Base-by-base conservation (phyloP, 495 filamentous ascomycete genomes). In the Aspergillus cristatus region DNA sequence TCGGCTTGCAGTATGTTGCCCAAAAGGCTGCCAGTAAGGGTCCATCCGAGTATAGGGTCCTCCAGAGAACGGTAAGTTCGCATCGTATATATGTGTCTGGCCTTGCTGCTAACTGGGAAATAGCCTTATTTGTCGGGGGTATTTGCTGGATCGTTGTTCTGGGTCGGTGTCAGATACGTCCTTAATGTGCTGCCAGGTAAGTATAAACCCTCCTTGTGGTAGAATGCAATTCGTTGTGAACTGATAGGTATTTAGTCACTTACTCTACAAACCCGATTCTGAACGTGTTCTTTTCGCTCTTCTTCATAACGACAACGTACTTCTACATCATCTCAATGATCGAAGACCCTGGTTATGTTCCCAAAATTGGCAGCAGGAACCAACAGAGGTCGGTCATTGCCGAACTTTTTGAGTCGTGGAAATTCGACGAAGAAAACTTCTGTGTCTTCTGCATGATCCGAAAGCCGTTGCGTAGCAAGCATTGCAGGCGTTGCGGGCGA, bases 361-460 rank as follows among this genome's bases (percentile, higher is more conserved):
- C 93, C 0, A 97, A 95, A 55, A 71, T 89, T 45, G 80, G 79
- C 35, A 88, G 88, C 46, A 76, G 91, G 15, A 83, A 79, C 17
- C 80, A 93, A 51, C 90, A 96, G 56, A 86, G 87, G 58, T 79
- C 78, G 16, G 76, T 82, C 38, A 88, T 97, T 45, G 81, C 89
- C 32, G 83, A 94, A 38, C 74, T 98, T 3, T 66, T 97, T 40
- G 68, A 72, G 37, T 51, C 78, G 44, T 88, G 84, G 79, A 90
- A 86, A 54, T 97, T 90, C 57, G 88, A 98, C 62, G 87, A 93
- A 44, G 71, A 81, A 28, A 87, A 96, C 51, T 98, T 96, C 53
- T 98, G 91, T 55, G 79, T 91, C 18, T 71, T 72, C 22, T 98
- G 91, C 63, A 94, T 97, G 88, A 79, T 91, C 36, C 72, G 91